Percentiles rank a stretch among this genome's conserved stretches.
phyloP scores from a whole-genome alignment of 2,329 filamentous ascomycete genomes.

The Cladophialophora immunda region DNA sequence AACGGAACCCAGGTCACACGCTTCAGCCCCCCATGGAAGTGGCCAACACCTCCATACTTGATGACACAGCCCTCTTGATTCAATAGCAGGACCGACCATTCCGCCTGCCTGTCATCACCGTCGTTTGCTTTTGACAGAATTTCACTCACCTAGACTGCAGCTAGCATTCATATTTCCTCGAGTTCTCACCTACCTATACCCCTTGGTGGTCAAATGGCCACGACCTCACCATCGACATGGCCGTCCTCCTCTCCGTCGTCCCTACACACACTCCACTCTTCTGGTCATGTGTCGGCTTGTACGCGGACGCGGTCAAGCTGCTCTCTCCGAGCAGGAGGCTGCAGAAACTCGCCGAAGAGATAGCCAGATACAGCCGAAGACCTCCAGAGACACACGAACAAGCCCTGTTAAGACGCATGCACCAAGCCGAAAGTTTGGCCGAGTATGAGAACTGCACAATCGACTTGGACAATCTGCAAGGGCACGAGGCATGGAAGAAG shows the following conservation, averaged over 20 bases:
- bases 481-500: slow-evolving; percentile 82
- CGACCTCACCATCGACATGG: slow-evolving; percentile 67
- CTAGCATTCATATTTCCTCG: not conserved
- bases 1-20: slow-evolving; percentile 12
- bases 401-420: slow-evolving; percentile 28
- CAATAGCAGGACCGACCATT: slow-evolving; percentile 14
- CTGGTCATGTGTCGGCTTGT: slow-evolving; percentile 36
- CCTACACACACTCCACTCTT: slow-evolving; percentile 27
- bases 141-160: slow-evolving; percentile 13
- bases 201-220: slow-evolving; percentile 65
- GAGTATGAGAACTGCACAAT: slow-evolving; percentile 80
- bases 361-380: slow-evolving; percentile 34
- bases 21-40: slow-evolving; percentile 9
- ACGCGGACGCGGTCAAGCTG: slow-evolving; percentile 35
- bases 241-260: slow-evolving; percentile 70
- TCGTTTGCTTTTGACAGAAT: not conserved
- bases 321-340: slow-evolving; percentile 35
- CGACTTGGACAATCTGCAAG: slow-evolving; percentile 80
- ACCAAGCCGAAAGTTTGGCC: slow-evolving; percentile 70
- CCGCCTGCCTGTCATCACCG: slow-evolving; percentile 10
- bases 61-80: slow-evolving; percentile 22
- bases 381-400: slow-evolving; percentile 30
- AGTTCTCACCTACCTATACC: slow-evolving; percentile 52
- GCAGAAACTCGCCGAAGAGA: slow-evolving; percentile 32
- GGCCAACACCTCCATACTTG: slow-evolving; percentile 9